phyloP scores from a whole-genome alignment of 805 yeast genomes.

The Yarrowia sp. region DNA sequence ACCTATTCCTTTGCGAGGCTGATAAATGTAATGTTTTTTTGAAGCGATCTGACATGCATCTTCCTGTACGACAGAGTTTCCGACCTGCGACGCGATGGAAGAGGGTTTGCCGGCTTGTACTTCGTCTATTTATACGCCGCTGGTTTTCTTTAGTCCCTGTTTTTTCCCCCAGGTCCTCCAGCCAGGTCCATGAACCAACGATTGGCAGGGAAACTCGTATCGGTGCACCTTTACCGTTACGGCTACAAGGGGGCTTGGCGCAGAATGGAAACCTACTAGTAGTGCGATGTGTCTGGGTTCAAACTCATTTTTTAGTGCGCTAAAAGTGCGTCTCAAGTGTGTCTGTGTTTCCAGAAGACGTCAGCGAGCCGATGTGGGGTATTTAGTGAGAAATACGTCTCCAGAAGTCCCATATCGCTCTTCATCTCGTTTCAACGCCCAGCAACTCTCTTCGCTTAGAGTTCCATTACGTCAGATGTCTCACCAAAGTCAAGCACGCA shows the following conservation, averaged over 20 bases:
- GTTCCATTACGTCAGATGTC: not conserved
- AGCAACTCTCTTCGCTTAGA: not conserved
- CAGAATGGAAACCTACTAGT: constrained; percentile 6
- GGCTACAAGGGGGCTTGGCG: constrained; percentile 10
- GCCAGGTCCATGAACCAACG: not conserved
- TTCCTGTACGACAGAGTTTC: constrained; percentile 13
- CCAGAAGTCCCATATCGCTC: too few species aligned
- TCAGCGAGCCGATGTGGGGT: too few species aligned
- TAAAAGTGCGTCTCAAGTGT: not conserved
- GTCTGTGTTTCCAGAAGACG: too few species aligned
- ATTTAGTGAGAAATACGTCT: too few species aligned
- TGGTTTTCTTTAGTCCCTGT: not conserved
- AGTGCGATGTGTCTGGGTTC: constrained; percentile 12
- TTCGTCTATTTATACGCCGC: too few species aligned
- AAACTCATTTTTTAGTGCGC: not conserved
- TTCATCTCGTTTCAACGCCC: not conserved
- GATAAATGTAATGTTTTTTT: constrained; percentile 11
- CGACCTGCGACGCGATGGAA: not conserved
- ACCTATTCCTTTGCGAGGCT: constrained; percentile 1
- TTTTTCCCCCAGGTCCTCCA: too few species aligned
- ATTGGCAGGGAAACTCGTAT: not conserved
- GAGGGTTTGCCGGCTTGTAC: not conserved
- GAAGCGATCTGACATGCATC: constrained; percentile 14
- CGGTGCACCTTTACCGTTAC: constrained; percentile 6
- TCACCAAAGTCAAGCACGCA: not conserved